Evolutionary conservation across 1,284 basidiomycete species (phyloP), one percentile per base, ranked within the genome.

Genomic region (Leccinum colubrinum): DNA sequence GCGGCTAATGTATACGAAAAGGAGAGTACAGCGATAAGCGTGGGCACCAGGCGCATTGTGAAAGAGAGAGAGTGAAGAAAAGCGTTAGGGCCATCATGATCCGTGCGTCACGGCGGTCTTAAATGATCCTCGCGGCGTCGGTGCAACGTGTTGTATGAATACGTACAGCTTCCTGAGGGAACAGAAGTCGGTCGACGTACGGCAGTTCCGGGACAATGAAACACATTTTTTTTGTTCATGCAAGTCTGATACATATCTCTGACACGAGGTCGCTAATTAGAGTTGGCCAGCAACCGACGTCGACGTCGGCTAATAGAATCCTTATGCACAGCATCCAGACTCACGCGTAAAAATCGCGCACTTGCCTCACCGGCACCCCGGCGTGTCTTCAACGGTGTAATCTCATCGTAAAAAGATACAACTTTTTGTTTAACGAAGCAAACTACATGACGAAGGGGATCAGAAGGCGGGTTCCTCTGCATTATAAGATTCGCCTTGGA

Each of bases 381-480:
- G 8, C 17, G 12, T 12, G 25, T 39, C 33, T n/a, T 46, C 15
- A 51, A 43, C 2, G 14, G 8, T 39, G 37, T 9, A 14, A 35
- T 56, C 22, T 65, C 6, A 69, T 56, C 54, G 3, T 17, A 25
- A 20, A 14, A 56, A 33, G 48, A 58, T 61, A 66, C 69, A 66
- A 46, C 22, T 62, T 60, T 60, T 67, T 64, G 52, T 6, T 62
- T 56, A 56, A 55, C 5, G 39, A 57, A 56, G 50, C 46, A 73
- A 56, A 64, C 55, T 64, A 71, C 63, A 64, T 52, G 9, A 63
- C 55, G 64, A 56, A 46, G 30, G 6, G 61, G 17, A 77, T 80
- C 74, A 87, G 77, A 86, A 86, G 59, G 78, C 79, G 58, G 81
- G 72, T 58, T 80, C 80, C 67, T 82, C 82, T 25, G 68, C 63